A percentile compares a stretch with the other conserved stretches of the same genome.
These are phyloP conservation scores for Geotrichum fermentans DNA, from an alignment of 1,139 yeast genomes.

Conservation along the genomic window DNA sequence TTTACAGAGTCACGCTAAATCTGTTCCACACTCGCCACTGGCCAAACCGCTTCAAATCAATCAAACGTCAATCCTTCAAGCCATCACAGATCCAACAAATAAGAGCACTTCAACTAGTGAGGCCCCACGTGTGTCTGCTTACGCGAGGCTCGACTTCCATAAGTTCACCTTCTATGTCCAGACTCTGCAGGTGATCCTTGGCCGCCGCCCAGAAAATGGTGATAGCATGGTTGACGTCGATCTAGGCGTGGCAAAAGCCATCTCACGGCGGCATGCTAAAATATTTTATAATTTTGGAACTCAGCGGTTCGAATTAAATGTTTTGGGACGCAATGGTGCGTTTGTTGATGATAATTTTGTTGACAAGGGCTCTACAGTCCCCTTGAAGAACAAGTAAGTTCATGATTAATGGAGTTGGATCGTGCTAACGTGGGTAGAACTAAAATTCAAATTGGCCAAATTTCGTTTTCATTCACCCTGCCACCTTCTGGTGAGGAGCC, in stretches of 20 bases:
- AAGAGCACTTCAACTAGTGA: background rate
- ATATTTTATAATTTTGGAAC: constrained; percentile 94
- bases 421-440: constrained; percentile 43
- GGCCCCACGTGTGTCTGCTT: constrained; percentile 56
- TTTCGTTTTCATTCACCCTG: constrained; percentile 76
- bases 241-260: constrained; percentile 83
- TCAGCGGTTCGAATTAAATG: constrained; percentile 83
- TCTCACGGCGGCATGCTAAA: constrained; percentile 88
- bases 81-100: constrained; percentile 4
- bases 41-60: background rate
- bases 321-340: constrained; percentile 92
- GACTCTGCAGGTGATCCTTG: constrained; percentile 86
- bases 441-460: constrained; percentile 88
- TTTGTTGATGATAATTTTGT: constrained; percentile 87
- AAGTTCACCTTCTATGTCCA: constrained; percentile 92
- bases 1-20: constrained; percentile 5
- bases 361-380: constrained; percentile 86
- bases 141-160: constrained; percentile 89
- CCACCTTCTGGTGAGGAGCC: constrained; percentile 43
- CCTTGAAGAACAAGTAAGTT: constrained; percentile 54
- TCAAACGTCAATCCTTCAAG: constrained; percentile 15
- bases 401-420: background rate
- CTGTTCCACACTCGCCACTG: constrained; percentile 17
- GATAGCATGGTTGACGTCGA: constrained; percentile 67
- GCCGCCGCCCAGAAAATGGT: constrained; percentile 73